Evolutionary conservation across 129 eudicot genomes (phyloP), one percentile per base, ranked within the genome.

Genomic region (Daucus carota): DNA sequence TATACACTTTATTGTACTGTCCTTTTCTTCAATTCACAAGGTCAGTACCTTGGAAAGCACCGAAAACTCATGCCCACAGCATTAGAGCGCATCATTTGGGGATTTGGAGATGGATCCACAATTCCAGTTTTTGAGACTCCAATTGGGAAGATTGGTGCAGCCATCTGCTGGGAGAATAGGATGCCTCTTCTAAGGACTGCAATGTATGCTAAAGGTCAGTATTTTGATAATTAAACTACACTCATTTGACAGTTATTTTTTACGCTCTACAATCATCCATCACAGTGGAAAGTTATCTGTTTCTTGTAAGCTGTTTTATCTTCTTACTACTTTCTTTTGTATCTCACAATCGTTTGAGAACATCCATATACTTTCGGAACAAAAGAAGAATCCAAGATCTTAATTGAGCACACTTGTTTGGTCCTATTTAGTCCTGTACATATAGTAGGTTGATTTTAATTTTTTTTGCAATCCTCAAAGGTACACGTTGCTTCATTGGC

Each of bases 161-260:
- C 93, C n/a, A 91, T 94, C 78, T 94, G 98, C 80, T 94, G 98
- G 98, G 98, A 94, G 77, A 94, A 94, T 69, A 87, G 88, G 85
- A 94, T 94, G 98, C 98, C 98, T 36, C 85, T 94, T 60, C 75
- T 94, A 63, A 88, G 97, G 85, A 87, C 92, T 31, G 98, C 98
- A 41, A 89, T 94, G 96, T 94, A 94, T 84, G 97, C 90, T 70
- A 91, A 94, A 91, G 97, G 97, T 93, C 28, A 26, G 83, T 76
- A 52, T 33, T 22, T 57, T 60, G 33, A 62, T 4, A 40, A 1
- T 8, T 0, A 13, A 71, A 52, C 63, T 44, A 13, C 8, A 28
- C 11, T 14, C 14, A 22, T 72, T 14, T 76, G 18, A 1, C 29
- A 26, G 33, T 22, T 75, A 12, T 24, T 59, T 42, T 41, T 41